Conservation (phyloP, 2,329 filamentous ascomycete species). For the Lachnellula willkommii region DNA sequence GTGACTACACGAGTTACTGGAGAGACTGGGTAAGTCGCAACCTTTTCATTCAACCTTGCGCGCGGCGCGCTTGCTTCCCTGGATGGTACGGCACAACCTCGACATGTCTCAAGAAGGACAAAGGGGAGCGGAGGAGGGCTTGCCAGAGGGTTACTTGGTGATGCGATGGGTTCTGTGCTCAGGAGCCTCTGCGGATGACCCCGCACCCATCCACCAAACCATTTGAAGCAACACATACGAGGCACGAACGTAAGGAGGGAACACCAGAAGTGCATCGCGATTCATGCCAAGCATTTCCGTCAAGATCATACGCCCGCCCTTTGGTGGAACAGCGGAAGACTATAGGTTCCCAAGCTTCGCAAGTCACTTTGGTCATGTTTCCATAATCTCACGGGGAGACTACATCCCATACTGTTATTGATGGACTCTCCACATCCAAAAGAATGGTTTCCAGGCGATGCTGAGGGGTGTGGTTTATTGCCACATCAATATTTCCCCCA, state of each 20-base stretch:
- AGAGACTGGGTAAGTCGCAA: constrained; percentile 82
- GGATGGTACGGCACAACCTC: constrained; percentile 3
- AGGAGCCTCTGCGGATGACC: not conserved
- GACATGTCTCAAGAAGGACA: not conserved
- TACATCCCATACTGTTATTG: not conserved
- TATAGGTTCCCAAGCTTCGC: not conserved
- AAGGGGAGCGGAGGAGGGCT: too few relatives aligned
- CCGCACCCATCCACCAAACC: not conserved
- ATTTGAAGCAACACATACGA: not conserved
- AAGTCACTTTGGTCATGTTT: not conserved
- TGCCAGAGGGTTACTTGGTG: not conserved
- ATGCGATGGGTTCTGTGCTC: not conserved
- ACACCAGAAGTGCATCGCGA: not conserved
- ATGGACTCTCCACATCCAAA: too few relatives aligned
- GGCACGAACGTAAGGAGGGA: not conserved
- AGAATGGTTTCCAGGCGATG: too few relatives aligned
- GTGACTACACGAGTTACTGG: constrained; percentile 99
- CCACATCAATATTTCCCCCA: not conserved
- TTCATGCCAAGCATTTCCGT: not conserved
- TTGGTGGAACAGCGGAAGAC: not conserved
- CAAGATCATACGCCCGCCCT: not conserved
- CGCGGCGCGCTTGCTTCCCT: constrained; percentile 12
- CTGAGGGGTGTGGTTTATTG: not conserved
- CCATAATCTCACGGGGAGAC: not conserved
- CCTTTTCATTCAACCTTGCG: constrained; percentile 16